Evolutionary conservation across 371 early-diverging fungal species (phyloP).

Genomic region (Circinella minor): DNA sequence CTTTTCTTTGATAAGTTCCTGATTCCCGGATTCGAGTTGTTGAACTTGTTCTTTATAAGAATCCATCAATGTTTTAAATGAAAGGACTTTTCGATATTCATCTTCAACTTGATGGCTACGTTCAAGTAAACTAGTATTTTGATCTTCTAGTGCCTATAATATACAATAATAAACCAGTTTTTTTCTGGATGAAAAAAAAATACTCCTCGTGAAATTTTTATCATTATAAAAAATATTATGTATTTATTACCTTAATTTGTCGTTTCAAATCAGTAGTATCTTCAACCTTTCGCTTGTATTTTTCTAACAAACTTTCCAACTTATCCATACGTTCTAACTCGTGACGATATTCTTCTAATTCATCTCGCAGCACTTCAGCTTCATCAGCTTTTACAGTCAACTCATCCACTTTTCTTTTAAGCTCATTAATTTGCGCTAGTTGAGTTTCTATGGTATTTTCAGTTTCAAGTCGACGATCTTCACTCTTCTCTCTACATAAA

Average conservation of each 20-base stretch:
- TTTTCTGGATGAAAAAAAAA: too few relatives aligned
- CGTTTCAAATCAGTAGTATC: constrained; percentile 81
- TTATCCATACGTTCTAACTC: constrained; percentile 86
- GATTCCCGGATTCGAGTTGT: constrained; percentile 73
- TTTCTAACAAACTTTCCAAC: constrained; percentile 87
- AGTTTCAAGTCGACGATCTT: constrained; percentile 74
- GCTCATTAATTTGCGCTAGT: constrained; percentile 61
- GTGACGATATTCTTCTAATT: constrained; percentile 88
- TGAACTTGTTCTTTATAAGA: constrained; percentile 85
- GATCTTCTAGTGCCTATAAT: constrained; percentile 72
- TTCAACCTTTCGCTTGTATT: constrained; percentile 91
- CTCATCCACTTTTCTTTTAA: constrained; percentile 69
- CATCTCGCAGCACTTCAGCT: constrained; percentile 72
- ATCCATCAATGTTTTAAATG: constrained; percentile 82
- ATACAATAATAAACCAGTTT: not conserved
- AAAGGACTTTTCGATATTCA: constrained; percentile 82
- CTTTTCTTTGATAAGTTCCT: constrained; percentile 68
- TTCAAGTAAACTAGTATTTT: constrained; percentile 73
- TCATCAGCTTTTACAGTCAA: constrained; percentile 77
- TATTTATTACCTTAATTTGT: constrained; percentile 68
- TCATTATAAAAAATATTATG: too few relatives aligned
- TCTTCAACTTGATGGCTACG: constrained; percentile 84
- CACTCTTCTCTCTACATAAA: constrained; percentile 68
- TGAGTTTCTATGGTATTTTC: constrained; percentile 69
- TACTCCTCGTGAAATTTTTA: too few relatives aligned